These are phyloP conservation scores for Trichoderma citrinoviride DNA, from an alignment of 2,329 filamentous ascomycete genomes.

Conservation along the genomic window DNA sequence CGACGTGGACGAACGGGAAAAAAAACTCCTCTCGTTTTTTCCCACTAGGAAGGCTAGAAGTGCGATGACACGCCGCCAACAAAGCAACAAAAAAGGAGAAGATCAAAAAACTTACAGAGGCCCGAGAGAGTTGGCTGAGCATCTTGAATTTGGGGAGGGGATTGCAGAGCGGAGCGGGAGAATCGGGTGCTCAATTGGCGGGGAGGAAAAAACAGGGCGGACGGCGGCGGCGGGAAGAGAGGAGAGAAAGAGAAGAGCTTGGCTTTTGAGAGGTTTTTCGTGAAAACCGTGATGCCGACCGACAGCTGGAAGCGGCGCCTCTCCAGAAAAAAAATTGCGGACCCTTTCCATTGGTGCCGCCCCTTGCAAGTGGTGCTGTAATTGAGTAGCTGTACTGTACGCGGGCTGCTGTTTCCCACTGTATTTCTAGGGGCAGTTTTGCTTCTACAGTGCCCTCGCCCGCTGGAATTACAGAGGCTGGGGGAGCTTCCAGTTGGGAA, in stretches of 20 bases:
- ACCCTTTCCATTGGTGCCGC: conserved; percentile 28
- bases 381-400: background rate
- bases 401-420: background rate
- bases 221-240: background rate
- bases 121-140: conserved; percentile 55
- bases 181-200: conserved; percentile 45
- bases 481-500: background rate
- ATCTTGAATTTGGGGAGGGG: conserved; percentile 42
- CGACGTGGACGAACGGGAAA: background rate
- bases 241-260: conserved; percentile 31
- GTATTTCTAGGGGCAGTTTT: background rate
- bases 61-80: too few relatives aligned
- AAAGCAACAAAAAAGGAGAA: background rate
- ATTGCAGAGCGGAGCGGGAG: conserved; percentile 44
- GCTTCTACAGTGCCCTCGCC: background rate
- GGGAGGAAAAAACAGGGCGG: background rate
- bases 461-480: background rate
- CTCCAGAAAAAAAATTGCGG: too few relatives aligned
- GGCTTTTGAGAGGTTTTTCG: conserved; percentile 49
- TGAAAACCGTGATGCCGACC: conserved; percentile 46
- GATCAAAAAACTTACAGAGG: conserved; percentile 47
- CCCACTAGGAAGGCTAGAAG: too few relatives aligned
- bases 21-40: too few relatives aligned
- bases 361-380: conserved; percentile 21
- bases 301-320: conserved; percentile 26